A percentile compares a stretch with the other conserved stretches of the same genome.
Conservation (phyloP, 1,139 yeast genomes). For the Suzukiozyma palmioleophila region DNA sequence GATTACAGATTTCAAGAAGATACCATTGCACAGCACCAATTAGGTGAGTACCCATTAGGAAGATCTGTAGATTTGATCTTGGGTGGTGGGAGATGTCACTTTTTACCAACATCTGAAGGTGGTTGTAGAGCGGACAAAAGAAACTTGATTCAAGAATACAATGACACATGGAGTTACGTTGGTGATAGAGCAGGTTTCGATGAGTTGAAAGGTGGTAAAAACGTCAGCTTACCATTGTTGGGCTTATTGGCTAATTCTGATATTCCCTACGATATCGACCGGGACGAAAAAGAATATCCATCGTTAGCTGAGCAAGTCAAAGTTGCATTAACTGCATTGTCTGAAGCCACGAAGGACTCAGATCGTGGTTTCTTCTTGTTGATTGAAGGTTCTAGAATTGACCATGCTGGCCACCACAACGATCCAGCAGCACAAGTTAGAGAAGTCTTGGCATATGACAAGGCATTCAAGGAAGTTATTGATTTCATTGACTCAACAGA, state of each 20-base stretch:
- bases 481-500: constrained; percentile 62
- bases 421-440: constrained; percentile 53
- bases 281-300: constrained; percentile 56
- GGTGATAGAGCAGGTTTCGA: constrained; percentile 57
- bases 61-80: constrained; percentile 73
- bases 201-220: constrained; percentile 45
- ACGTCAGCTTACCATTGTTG: constrained; percentile 64
- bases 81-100: constrained; percentile 88
- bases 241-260: constrained; percentile 68
- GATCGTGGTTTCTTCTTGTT: constrained; percentile 77
- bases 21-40: constrained; percentile 77
- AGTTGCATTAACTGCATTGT: constrained; percentile 64
- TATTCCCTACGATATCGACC: constrained; percentile 78
- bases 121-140: constrained; percentile 70
- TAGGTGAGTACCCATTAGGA: constrained; percentile 76
- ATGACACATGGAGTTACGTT: constrained; percentile 64
- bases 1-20: constrained; percentile 72
- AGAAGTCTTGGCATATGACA: constrained; percentile 58
- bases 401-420: constrained; percentile 87
- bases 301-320: constrained; percentile 69
- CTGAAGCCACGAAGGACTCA: constrained; percentile 58
- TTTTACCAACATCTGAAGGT: constrained; percentile 41
- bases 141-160: constrained; percentile 52
- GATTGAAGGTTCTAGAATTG: constrained; percentile 86
- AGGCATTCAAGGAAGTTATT: constrained; percentile 64